A percentile compares a stretch with the other conserved stretches of the same genome.
phyloP scores from a whole-genome alignment of 2,329 filamentous ascomycete species.

The Sphaerulina musiva region DNA sequence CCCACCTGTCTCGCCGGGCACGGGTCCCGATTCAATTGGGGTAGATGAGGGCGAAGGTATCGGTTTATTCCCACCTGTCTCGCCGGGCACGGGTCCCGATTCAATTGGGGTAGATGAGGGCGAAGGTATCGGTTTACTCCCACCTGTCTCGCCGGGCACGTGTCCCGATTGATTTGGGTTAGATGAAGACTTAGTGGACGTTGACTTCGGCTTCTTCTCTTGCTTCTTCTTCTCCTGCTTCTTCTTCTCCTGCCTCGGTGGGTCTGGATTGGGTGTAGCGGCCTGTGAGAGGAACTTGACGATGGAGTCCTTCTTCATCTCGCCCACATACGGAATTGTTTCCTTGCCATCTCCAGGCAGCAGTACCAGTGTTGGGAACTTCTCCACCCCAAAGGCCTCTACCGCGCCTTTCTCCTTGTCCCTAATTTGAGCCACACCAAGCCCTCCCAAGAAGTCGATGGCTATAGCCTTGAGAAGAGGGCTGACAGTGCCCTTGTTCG shows the following conservation, averaged over 20 bases:
- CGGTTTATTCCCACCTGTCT: no score
- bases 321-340: constrained; percentile 67
- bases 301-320: constrained; percentile 77
- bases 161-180: constrained; percentile 38
- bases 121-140: constrained; percentile 42
- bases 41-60: no score
- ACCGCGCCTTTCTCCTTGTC: constrained; percentile 69
- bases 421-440: constrained; percentile 75
- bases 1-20: no score
- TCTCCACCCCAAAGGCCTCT: constrained; percentile 65
- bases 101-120: constrained; percentile 26
- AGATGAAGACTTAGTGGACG: constrained; percentile 43
- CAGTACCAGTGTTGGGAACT: constrained; percentile 75
- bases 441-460: constrained; percentile 78
- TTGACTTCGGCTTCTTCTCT: constrained; percentile 42
- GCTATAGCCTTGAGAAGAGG: constrained; percentile 76
- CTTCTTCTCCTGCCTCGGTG: constrained; percentile 47
- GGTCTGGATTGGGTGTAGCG: constrained; percentile 71
- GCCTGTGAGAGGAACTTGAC: constrained; percentile 75
- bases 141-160: constrained; percentile 33
- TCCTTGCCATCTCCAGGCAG: constrained; percentile 65
- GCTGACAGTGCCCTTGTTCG: constrained; percentile 83
- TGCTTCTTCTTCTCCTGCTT: constrained; percentile 30
- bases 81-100: no score
- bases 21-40: no score